These are phyloP conservation scores for Cyamopsis tetragonoloba DNA, from an alignment of 306 rosid species.

Conservation along the genomic window DNA sequence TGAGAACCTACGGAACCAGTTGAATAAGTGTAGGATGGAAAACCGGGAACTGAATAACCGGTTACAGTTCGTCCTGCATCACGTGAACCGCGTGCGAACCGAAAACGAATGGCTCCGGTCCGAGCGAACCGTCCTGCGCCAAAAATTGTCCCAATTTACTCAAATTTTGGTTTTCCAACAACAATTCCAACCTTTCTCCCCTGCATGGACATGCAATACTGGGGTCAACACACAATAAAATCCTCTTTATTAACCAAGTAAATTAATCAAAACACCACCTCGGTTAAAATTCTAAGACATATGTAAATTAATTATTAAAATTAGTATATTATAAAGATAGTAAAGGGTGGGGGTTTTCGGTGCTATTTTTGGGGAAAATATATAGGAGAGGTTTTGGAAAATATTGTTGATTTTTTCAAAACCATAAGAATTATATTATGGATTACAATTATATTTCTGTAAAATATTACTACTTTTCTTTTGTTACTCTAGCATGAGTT, in stretches of 20 bases:
- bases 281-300: constrained; percentile 22
- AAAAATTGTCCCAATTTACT: constrained; percentile 42
- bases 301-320: constrained; percentile 39
- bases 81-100: constrained; percentile 45
- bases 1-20: constrained; percentile 76
- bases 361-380: constrained; percentile 22
- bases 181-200: constrained; percentile 44
- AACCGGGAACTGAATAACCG: constrained; percentile 70
- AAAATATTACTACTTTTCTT: constrained; percentile 14
- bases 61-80: constrained; percentile 42
- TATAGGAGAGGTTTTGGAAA: constrained; percentile 44
- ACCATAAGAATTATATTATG: constrained; percentile 21
- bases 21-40: constrained; percentile 61
- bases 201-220: constrained; percentile 60
- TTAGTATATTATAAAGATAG: constrained; percentile 30
- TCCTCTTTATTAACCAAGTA: constrained; percentile 29
- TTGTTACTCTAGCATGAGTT: constrained; percentile 23
- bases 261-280: constrained; percentile 23
- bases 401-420: constrained; percentile 34
- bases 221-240: constrained; percentile 39
- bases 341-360: constrained; percentile 25
- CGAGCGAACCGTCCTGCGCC: constrained; percentile 49
- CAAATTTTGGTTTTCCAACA: constrained; percentile 59
- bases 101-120: constrained; percentile 64
- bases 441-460: constrained; percentile 23